Conservation (phyloP, 139 green algal genomes). For the Diplosphaera chodatii region DNA sequence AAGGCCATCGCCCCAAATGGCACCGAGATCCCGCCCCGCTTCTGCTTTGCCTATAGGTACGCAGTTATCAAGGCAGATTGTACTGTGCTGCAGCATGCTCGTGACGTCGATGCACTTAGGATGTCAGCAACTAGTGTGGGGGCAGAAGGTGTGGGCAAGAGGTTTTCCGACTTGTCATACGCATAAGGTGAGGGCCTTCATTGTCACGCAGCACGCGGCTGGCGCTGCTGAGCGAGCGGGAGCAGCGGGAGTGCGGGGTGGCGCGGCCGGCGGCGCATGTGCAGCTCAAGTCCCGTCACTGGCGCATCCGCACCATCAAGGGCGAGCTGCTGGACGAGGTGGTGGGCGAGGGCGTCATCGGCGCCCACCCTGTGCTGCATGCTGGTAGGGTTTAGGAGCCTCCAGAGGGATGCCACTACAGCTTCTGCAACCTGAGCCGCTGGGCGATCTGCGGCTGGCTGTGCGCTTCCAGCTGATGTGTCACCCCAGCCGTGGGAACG, state of each 20-base stretch:
- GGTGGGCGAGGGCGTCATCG: conserved; percentile 43
- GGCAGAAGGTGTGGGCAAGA: no score
- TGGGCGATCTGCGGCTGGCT: no score
- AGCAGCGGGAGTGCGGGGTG: conserved; percentile 25
- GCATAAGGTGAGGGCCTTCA: no score
- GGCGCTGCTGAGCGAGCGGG: conserved; percentile 30
- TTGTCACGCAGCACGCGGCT: conserved; percentile 51
- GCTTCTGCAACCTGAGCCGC: no score
- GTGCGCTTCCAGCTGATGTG: no score
- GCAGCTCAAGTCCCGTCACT: conserved; percentile 59
- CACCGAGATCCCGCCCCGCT: conserved; percentile 9
- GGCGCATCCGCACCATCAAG: conserved; percentile 46
- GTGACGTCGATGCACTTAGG: no score
- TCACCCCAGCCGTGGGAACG: no score
- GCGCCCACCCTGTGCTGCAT: conserved; percentile 44
- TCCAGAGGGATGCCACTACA: no score
- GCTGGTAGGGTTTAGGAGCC: conserved; percentile 8
- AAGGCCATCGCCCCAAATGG: background rate
- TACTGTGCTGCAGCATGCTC: no score
- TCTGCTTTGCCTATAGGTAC: conserved; percentile 59
- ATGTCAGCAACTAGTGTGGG: no score
- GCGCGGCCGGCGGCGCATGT: conserved; percentile 20
- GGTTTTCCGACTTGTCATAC: no score
- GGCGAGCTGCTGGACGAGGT: conserved; percentile 42
- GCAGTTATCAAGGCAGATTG: no score